Evolutionary conservation across 306 rosid genomes (phyloP).

Genomic region (Notholithocarpus densiflorus): DNA sequence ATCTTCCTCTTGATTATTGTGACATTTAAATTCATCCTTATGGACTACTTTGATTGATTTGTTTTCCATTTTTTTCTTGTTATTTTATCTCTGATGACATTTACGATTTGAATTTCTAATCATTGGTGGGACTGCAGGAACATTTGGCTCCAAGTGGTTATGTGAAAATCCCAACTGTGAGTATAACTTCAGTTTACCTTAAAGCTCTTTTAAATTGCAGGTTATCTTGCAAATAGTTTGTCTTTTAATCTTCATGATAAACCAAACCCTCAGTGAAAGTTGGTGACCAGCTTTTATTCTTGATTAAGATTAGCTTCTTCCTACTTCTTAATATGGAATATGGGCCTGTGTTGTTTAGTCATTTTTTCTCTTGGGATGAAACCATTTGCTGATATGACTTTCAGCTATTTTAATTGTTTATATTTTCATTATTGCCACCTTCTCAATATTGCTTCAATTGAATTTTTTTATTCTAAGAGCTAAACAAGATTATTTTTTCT

Average conservation of each 20-base stretch:
- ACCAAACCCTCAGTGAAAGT: background rate
- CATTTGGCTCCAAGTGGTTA: conserved; percentile 80
- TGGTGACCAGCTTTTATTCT: background rate
- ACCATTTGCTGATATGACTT: conserved; percentile 4
- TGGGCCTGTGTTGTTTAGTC: conserved; percentile 1
- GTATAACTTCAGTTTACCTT: conserved; percentile 24
- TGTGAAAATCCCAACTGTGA: conserved; percentile 77
- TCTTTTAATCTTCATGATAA: background rate
- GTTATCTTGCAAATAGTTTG: background rate
- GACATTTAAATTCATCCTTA: conserved; percentile 7
- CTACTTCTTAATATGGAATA: background rate
- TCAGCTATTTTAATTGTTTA: background rate
- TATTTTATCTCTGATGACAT: background rate
- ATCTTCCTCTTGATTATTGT: background rate
- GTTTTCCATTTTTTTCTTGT: background rate
- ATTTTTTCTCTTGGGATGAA: background rate
- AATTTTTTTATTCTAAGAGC: background rate
- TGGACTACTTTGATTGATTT: background rate
- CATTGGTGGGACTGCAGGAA: conserved; percentile 45
- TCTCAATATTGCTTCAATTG: background rate
- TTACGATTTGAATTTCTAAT: background rate
- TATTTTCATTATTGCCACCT: background rate
- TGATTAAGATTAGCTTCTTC: background rate
- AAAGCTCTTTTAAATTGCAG: conserved; percentile 3
- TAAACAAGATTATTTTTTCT: background rate